Base-by-base conservation (phyloP, 1,284 basidiomycete species). In the Porodaedalea pini region DNA sequence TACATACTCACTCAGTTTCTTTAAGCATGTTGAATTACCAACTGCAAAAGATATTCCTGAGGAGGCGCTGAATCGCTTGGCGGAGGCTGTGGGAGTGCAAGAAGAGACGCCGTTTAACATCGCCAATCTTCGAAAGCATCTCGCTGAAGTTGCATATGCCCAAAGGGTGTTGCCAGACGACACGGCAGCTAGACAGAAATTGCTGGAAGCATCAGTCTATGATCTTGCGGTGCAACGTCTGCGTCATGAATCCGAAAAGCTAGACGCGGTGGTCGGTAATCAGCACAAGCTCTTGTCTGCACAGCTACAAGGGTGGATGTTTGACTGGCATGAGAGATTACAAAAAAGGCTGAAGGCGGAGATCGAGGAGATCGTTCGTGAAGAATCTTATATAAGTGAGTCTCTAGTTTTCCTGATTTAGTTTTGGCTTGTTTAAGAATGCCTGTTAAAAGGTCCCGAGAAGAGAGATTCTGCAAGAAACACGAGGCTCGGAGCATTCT, bases 131-230 rank as follows among this genome's bases (percentile, higher is more conserved):
- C 79, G 87, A 48, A 75, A 80, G 59, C 84, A 87, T 62, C 79
- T 94, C 2, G 74, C 80, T 0, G 73, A 82, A 37, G 78, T 92
- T 8, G 71, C 77, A 1, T 78, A 85, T 50, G 81, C 87, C 0
- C 81, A 86, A 37, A 77, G 80, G 1, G 76, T 86, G 8, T 76
- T 90, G 37, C 77, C 85, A 0, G 81, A 84, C 43, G 84, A 90
- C 62, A 71, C 83, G 17, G 76, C 81, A n/a, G 76, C 84, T 0
- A 87, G 94, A 2, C 94, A 97, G 71, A 83, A 85, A 62, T 76
- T 89, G 1, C 80, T 97, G 2, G 93, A 96, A 70, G 79, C 86
- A 39, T 91, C 91, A 0, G 92, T 91, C 0, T 89, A 92, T 66
- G 88, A 92, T 31, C 86, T 92, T 17, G 92, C 93, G 0, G 77